Percentiles rank a stretch among this genome's conserved stretches.
Evolutionary conservation across 148 eudicot species (phyloP).

Genomic region (Silene uniflora): DNA sequence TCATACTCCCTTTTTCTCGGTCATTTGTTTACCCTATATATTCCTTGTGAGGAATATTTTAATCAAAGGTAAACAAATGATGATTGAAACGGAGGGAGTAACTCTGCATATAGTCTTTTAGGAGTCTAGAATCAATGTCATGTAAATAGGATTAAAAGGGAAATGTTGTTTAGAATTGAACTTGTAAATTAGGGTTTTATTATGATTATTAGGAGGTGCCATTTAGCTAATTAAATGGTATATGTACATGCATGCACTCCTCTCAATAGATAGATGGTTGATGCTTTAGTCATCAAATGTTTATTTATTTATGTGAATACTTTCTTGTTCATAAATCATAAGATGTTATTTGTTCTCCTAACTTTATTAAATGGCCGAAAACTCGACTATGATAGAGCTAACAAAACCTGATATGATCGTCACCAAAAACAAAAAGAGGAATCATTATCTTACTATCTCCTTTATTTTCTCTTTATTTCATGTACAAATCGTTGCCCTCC

Average conservation of each 20-base stretch:
- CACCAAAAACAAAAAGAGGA: too few species aligned
- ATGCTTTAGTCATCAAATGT: background rate
- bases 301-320: conserved; percentile 23
- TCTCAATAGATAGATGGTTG: background rate
- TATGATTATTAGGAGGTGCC: conserved; percentile 21
- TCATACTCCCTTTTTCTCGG: background rate
- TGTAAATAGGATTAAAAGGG: conserved; percentile 30
- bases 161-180: conserved; percentile 14
- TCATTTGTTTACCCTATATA: too few species aligned
- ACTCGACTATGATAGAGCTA: too few species aligned
- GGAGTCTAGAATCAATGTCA: conserved; percentile 19
- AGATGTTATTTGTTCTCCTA: background rate
- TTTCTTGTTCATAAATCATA: background rate
- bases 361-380: background rate
- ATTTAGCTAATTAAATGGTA: conserved; percentile 14
- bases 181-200: conserved; percentile 19
- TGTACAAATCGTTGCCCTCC: too few species aligned
- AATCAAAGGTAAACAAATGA: too few species aligned
- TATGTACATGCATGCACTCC: conserved; percentile 18
- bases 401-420: too few species aligned
- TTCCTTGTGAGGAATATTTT: too few species aligned
- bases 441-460: too few species aligned
- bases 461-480: too few species aligned
- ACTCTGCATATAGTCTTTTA: conserved; percentile 20
- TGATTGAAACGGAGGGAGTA: too few species aligned